Evolutionary conservation across 2,329 filamentous ascomycete species (phyloP).

Genomic region (Dactylellina cionopaga): DNA sequence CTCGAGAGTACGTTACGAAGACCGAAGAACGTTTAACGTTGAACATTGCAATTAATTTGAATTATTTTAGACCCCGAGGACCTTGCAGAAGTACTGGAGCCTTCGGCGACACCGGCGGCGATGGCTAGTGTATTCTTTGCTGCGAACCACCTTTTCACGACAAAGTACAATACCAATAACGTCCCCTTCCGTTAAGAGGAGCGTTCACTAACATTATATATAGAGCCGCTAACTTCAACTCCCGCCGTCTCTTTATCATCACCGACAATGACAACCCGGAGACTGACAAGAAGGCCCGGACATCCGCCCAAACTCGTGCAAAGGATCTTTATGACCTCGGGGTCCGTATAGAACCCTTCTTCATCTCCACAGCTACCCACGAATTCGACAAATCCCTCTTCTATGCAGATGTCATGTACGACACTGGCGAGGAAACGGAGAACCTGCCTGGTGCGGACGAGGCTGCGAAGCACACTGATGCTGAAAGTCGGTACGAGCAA

Average conservation of each 20-base stretch:
- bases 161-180: constrained; percentile 65
- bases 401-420: constrained; percentile 96
- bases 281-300: constrained; percentile 75
- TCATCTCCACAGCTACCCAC: constrained; percentile 75
- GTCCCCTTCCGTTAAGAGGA: neutral
- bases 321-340: constrained; percentile 95
- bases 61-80: constrained; percentile 72
- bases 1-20: constrained; percentile 69
- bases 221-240: constrained; percentile 86
- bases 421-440: constrained; percentile 63
- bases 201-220: constrained; percentile 11
- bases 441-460: constrained; percentile 54
- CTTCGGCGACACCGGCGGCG: constrained; percentile 74
- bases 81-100: constrained; percentile 73
- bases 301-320: constrained; percentile 82
- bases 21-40: too few species aligned
- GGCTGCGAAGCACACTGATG: constrained; percentile 73
- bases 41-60: neutral
- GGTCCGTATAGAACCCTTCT: constrained; percentile 90
- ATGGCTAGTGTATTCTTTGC: constrained; percentile 94
- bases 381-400: constrained; percentile 86
- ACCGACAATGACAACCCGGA: constrained; percentile 94
- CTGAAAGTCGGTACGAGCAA: constrained; percentile 55
- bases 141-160: constrained; percentile 95
- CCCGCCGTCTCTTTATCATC: constrained; percentile 90